These are phyloP conservation scores for Penicillium subrubescens DNA, from an alignment of 495 filamentous ascomycete species.

Conservation along the genomic window DNA sequence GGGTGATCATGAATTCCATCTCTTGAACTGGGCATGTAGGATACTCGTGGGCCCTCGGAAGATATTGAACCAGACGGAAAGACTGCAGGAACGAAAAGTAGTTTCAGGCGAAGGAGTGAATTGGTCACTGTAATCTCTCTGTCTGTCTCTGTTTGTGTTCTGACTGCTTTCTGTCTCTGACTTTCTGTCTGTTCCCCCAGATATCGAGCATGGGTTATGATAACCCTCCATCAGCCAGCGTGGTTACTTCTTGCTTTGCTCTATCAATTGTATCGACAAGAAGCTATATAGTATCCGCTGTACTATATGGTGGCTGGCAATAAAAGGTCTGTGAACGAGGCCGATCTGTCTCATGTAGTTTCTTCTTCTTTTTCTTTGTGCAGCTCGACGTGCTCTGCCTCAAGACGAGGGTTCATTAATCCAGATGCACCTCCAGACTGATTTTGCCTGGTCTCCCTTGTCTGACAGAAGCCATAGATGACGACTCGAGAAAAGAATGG, in stretches of 20 bases:
- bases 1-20: slow-evolving; percentile 18
- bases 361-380: slow-evolving; percentile 2
- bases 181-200: slow-evolving; percentile 44
- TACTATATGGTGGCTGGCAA: slow-evolving; percentile 52
- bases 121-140: slow-evolving; percentile 38
- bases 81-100: slow-evolving; percentile 28
- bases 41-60: slow-evolving; percentile 14
- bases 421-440: neutral
- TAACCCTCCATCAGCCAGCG: slow-evolving; percentile 38
- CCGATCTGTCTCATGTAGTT: slow-evolving; percentile 19
- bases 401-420: neutral
- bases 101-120: slow-evolving; percentile 48
- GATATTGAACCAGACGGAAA: slow-evolving; percentile 18
- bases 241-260: slow-evolving; percentile 58
- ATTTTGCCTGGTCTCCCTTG: neutral
- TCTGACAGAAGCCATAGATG: neutral
- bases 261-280: slow-evolving; percentile 69
- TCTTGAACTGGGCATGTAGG: slow-evolving; percentile 13
- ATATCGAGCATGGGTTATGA: slow-evolving; percentile 48
- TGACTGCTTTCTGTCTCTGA: slow-evolving; percentile 25
- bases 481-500: neutral
- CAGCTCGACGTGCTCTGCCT: neutral
- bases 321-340: slow-evolving; percentile 33
- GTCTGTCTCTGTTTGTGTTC: slow-evolving; percentile 28
- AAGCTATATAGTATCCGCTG: slow-evolving; percentile 66